Base-by-base conservation (phyloP, 257 asterid genomes). In the Haberlea rhodopensis region DNA sequence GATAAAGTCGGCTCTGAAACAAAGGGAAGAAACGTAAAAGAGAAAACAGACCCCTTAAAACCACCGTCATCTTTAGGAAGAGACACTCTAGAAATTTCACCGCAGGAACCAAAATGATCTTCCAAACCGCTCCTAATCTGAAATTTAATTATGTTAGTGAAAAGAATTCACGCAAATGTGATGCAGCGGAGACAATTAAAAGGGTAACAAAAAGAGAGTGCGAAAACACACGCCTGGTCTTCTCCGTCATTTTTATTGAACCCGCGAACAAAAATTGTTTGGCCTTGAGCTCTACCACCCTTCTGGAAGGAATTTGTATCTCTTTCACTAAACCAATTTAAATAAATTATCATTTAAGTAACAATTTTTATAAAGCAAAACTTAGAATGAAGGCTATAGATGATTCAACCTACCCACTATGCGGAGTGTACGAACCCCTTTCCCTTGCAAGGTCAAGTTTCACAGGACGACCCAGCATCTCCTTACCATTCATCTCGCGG, bases 91-190 rank as follows among this genome's bases (percentile, higher is more conserved):
- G 78, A 65, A 52, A 91, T 83, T 68, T 85, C 91, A 26, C 98
- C 98, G 73, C 96, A 91, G 54, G 81, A 67, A 23, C 77, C 81
- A 77, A 91, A 91, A 78, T 80, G 90, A 46, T 79, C 86, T 63
- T 84, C 74, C 53, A 91, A 75, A 23, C 83, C 76, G 63, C 70
- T 81, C 80, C 79, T 89, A 51, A 79, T 75, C 98, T 91, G 92
- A 43, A 20, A 26, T 5, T 8, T n/a, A 19, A 8, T 8, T 19
- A 19, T 18, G n/a, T 8, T 43, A 3, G 19, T 43, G 21, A 18
- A 11, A 16, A 15, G 5, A 61, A 16, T 27, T 15, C 26, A 58
- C 5, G 7, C 3, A 4, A 60, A 60, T 24, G 15, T 5, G 21
- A 46, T n/a, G 5, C 16, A 8, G 43, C 20, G 6, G 53, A 45